Percentiles rank a stretch among this genome's conserved stretches.
phyloP scores from a whole-genome alignment of 169 alveolate genomes.

The Miamiensis avidus region DNA sequence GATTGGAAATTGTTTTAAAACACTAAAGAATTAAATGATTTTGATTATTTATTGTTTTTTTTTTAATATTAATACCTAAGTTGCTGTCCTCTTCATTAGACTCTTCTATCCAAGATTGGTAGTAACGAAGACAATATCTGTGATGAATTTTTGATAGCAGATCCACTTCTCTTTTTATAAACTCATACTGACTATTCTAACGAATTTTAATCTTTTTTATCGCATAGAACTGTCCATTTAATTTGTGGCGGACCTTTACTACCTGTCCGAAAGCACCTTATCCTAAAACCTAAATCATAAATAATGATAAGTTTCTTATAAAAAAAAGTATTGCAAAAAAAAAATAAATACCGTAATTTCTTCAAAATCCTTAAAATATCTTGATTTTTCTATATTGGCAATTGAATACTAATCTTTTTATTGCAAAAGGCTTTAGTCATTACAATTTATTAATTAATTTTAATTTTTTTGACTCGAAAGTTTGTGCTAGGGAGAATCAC shows the following conservation, averaged over 20 bases:
- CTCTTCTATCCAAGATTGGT: conserved; percentile 26
- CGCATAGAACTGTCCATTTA: conserved; percentile 24
- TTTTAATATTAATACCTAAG: neutral
- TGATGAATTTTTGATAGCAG: conserved; percentile 16
- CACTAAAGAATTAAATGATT: no score
- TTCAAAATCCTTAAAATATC: conserved; percentile 23
- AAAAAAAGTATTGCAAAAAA: no score
- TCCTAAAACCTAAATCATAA: conserved; percentile 3
- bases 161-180: conserved; percentile 14
- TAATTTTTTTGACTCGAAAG: no score
- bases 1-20: no score
- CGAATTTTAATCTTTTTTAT: conserved; percentile 23
- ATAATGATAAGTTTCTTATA: no score
- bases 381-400: conserved; percentile 17
- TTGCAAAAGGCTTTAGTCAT: no score
- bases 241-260: conserved; percentile 12
- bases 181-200: neutral
- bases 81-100: neutral
- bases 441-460: no score
- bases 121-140: conserved; percentile 8
- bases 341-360: conserved; percentile 7
- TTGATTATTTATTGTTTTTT: neutral
- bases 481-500: no score
- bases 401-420: no score
- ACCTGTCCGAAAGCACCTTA: conserved; percentile 30